These are phyloP conservation scores for Fusarium pininemorale DNA, from an alignment of 2,329 filamentous ascomycete genomes.

Conservation along the genomic window DNA sequence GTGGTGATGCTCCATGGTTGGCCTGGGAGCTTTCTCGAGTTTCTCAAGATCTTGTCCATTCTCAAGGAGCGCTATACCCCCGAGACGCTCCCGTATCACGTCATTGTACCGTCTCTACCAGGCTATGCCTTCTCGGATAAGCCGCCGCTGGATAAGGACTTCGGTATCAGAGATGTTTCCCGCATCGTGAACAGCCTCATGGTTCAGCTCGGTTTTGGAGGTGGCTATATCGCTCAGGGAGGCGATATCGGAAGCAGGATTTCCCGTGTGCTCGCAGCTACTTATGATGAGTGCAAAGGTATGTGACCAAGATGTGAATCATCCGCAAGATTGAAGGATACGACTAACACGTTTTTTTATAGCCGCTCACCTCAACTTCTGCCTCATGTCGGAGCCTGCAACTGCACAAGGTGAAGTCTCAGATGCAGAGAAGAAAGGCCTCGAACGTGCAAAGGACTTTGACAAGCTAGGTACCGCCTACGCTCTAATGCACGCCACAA, in stretches of 20 bases:
- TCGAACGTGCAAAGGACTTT: neutral
- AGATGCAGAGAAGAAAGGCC: neutral
- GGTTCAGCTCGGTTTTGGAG: constrained; percentile 1
- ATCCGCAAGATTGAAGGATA: rapidly evolving
- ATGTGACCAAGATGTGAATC: rapidly evolving
- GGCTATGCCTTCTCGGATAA: neutral
- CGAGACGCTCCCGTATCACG: neutral
- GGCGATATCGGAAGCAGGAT: constrained; percentile 3
- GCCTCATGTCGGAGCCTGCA: neutral
- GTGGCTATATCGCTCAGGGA: neutral
- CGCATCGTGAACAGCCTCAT: neutral
- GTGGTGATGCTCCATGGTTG: neutral
- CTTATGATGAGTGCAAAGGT: constrained; percentile 1
- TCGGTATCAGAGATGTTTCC: neutral
- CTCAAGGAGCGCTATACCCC: constrained; percentile 1
- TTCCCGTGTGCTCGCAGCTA: neutral
- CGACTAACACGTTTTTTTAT: neutral
- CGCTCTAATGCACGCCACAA: neutral
- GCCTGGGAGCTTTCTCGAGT: constrained; percentile 10
- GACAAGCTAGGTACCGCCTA: neutral
- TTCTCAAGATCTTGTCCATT: neutral
- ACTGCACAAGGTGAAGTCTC: neutral
- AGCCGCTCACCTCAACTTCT: constrained; percentile 5
- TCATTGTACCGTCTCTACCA: neutral
- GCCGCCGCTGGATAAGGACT: neutral